Conservation (phyloP, 768 basidiomycete genomes). For the Leccinum rimulosum region DNA sequence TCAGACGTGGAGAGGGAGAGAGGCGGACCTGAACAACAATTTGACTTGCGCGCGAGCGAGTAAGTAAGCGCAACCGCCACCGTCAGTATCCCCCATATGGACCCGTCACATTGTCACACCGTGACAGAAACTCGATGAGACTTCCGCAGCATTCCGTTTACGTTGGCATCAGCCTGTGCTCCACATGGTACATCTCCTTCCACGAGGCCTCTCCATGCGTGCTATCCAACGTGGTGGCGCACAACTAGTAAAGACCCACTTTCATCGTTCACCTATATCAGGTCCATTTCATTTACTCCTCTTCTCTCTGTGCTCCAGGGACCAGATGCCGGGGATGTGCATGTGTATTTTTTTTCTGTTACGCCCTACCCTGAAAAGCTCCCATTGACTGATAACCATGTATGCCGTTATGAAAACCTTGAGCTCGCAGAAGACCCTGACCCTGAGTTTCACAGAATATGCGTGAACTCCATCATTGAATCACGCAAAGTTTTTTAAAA, state of each 20-base stretch:
- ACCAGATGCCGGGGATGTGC: background rate
- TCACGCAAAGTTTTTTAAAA: background rate
- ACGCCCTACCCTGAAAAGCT: slow-evolving; percentile 1
- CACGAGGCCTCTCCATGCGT: background rate
- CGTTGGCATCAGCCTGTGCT: slow-evolving; percentile 7
- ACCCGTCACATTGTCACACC: background rate
- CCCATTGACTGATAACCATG: background rate
- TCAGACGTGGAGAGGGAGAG: slow-evolving; percentile 20
- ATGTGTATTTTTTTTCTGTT: background rate
- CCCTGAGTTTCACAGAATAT: slow-evolving; percentile 13
- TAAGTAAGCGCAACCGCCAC: background rate
- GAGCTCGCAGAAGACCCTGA: slow-evolving; percentile 18
- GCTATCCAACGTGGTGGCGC: background rate
- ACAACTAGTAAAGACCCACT: background rate
- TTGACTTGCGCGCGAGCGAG: slow-evolving; percentile 7
- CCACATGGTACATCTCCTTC: background rate
- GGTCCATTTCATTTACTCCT: background rate
- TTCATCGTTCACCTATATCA: background rate
- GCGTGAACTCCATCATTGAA: background rate
- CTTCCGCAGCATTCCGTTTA: slow-evolving; percentile 16
- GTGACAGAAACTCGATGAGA: slow-evolving; percentile 5
- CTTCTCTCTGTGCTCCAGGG: background rate
- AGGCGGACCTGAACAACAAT: slow-evolving; percentile 19
- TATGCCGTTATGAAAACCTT: slow-evolving; percentile 10
- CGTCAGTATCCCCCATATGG: slow-evolving; percentile 5